Percentiles rank a stretch among this genome's conserved stretches.
Evolutionary conservation across 2,329 filamentous ascomycete genomes (phyloP).

Genomic region (Sarocladiaceae sp.): DNA sequence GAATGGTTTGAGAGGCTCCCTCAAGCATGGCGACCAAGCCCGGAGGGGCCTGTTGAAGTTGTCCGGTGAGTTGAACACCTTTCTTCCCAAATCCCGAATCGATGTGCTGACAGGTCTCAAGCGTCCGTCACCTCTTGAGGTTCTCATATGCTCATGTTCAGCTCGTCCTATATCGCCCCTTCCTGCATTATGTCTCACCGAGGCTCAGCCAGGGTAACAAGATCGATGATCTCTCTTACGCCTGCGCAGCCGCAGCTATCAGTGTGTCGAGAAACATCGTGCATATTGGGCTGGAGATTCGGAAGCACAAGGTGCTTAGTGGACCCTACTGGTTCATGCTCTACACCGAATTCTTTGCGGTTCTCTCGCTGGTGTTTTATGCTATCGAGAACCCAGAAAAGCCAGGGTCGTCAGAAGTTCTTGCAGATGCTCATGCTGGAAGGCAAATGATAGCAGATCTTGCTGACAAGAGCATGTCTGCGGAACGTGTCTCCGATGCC

Average conservation of each 20-base stretch:
- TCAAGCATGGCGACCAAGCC: constrained; percentile 68
- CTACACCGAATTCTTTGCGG: constrained; percentile 77
- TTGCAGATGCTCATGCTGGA: constrained; percentile 79
- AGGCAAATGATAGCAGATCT: constrained; percentile 75
- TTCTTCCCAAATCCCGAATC: neutral
- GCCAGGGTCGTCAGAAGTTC: constrained; percentile 66
- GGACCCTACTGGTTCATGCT: constrained; percentile 84
- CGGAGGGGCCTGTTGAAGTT: constrained; percentile 67
- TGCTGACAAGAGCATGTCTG: constrained; percentile 78
- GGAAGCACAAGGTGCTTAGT: constrained; percentile 65
- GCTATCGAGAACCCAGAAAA: constrained; percentile 75
- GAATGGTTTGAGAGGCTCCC: constrained; percentile 64
- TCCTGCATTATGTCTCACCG: constrained; percentile 75
- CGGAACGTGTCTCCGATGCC: constrained; percentile 74
- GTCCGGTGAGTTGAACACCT: constrained; percentile 54
- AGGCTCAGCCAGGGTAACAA: constrained; percentile 47
- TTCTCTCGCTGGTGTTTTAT: constrained; percentile 73
- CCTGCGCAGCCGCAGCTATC: constrained; percentile 58
- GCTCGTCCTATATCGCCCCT: constrained; percentile 75
- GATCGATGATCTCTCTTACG: constrained; percentile 72
- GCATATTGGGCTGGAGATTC: constrained; percentile 73
- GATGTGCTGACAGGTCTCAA: constrained; percentile 17
- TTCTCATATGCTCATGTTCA: constrained; percentile 81
- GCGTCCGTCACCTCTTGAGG: constrained; percentile 67
- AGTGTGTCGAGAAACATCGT: constrained; percentile 67